Conservation (phyloP, 2,329 filamentous ascomycete species). For the Dothistroma pini region DNA sequence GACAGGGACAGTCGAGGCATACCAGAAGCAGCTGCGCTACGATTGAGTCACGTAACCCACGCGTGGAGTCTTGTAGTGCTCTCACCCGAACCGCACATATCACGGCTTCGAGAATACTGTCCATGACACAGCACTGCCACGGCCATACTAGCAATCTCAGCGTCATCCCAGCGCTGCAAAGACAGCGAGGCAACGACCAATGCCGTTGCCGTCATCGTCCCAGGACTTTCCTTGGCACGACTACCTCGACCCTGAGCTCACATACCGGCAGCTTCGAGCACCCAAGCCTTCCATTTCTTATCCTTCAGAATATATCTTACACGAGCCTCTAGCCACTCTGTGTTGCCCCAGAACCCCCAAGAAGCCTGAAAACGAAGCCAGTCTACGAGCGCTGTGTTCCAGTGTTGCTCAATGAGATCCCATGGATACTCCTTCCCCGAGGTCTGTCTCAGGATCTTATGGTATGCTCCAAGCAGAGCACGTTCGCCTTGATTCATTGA, state of each 20-base stretch:
- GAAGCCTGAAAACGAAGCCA: constrained; percentile 52
- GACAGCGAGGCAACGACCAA: no score
- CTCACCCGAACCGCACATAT: no score
- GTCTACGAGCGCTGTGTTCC: constrained; percentile 65
- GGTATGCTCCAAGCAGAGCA: constrained; percentile 52
- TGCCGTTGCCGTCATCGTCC: neutral
- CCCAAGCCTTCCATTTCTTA: constrained; percentile 15
- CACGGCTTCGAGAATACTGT: no score
- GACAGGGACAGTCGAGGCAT: no score
- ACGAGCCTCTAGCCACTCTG: constrained; percentile 26
- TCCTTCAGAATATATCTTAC: constrained; percentile 21
- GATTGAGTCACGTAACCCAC: no score
- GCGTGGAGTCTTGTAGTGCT: no score
- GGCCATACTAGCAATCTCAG: no score
- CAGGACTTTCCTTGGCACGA: neutral
- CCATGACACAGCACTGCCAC: no score
- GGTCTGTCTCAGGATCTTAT: constrained; percentile 35
- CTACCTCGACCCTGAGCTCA: neutral
- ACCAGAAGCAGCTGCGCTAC: no score
- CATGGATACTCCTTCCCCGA: constrained; percentile 49
- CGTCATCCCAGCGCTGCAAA: no score
- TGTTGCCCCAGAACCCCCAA: constrained; percentile 26
- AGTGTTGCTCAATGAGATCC: constrained; percentile 55
- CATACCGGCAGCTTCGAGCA: constrained; percentile 4
- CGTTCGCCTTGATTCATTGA: constrained; percentile 52